Evolutionary conservation across 1,284 basidiomycete species (phyloP).

Genomic region (Schizophyllum amplum): DNA sequence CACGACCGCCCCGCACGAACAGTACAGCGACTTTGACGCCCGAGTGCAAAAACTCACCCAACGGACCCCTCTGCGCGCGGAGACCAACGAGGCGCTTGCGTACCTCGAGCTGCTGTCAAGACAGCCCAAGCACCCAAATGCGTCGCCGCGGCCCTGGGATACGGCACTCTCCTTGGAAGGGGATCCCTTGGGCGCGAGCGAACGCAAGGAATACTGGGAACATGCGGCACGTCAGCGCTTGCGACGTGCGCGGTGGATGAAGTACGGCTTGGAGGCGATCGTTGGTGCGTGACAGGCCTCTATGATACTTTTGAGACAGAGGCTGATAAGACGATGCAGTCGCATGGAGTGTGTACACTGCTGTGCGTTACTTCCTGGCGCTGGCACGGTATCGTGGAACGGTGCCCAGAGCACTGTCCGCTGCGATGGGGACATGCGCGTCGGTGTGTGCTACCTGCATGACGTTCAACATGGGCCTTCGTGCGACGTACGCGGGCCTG

Average conservation of each 20-base stretch:
- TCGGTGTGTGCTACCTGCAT: conserved; percentile 39
- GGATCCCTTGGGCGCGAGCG: conserved; percentile 28
- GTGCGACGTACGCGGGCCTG: background rate
- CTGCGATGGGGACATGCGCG: conserved; percentile 54
- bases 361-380: conserved; percentile 55
- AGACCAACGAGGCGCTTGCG: conserved; percentile 27
- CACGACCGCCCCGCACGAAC: conserved; percentile 44
- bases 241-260: conserved; percentile 30
- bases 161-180: conserved; percentile 31
- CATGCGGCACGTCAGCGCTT: conserved; percentile 29
- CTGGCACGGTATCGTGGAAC: conserved; percentile 31
- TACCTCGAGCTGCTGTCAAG: conserved; percentile 40
- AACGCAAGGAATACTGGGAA: conserved; percentile 32
- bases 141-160: conserved; percentile 25
- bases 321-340: conserved; percentile 23
- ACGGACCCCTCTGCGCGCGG: conserved; percentile 38
- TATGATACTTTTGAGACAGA: background rate
- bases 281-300: conserved; percentile 35
- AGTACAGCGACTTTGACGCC: conserved; percentile 21
- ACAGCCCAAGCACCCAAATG: conserved; percentile 34
- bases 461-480: background rate
- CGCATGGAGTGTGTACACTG: conserved; percentile 51
- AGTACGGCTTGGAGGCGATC: conserved; percentile 32
- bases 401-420: conserved; percentile 31
- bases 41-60: conserved; percentile 39